Percentiles rank a stretch among this genome's conserved stretches.
phyloP scores from a whole-genome alignment of 2,329 filamentous ascomycete species.

The Ophiostoma populinum region DNA sequence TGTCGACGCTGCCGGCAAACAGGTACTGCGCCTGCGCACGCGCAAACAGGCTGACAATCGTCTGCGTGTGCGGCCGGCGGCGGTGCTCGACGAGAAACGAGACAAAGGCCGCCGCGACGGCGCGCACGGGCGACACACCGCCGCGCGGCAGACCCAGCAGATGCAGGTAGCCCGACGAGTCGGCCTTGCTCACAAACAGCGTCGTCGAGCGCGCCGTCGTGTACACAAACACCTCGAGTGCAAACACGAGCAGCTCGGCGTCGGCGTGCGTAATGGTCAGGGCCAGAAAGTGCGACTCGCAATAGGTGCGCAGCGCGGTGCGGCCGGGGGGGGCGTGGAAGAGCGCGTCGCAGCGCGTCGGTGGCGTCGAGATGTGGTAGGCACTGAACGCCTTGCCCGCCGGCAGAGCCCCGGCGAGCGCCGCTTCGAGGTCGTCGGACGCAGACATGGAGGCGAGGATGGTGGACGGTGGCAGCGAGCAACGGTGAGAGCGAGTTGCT shows the following conservation, averaged over 20 bases:
- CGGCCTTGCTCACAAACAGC: constrained; percentile 90
- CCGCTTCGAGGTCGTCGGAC: constrained; percentile 18
- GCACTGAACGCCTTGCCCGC: constrained; percentile 43
- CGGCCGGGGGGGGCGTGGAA: constrained; percentile 61
- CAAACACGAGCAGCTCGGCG: constrained; percentile 51
- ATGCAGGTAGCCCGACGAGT: constrained; percentile 78
- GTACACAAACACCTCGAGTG: constrained; percentile 77
- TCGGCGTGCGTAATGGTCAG: constrained; percentile 26
- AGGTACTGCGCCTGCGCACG: constrained; percentile 85
- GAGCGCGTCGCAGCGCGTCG: constrained; percentile 55
- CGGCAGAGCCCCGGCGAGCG: constrained; percentile 34
- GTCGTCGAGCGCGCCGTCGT: constrained; percentile 65
- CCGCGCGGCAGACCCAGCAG: constrained; percentile 44
- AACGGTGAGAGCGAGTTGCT: too few relatives aligned
- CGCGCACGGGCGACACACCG: constrained; percentile 55
- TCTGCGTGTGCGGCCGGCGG: constrained; percentile 44
- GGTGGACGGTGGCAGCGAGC: too few relatives aligned
- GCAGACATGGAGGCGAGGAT: too few relatives aligned
- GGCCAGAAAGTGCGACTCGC: constrained; percentile 63
- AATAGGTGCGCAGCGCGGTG: constrained; percentile 60
- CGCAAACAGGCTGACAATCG: constrained; percentile 80
- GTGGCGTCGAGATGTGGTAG: constrained; percentile 77
- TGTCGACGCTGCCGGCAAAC: constrained; percentile 81
- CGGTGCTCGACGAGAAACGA: constrained; percentile 53
- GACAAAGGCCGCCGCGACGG: constrained; percentile 59